phyloP scores from a whole-genome alignment of 768 basidiomycete genomes.

The Boletus edulis region DNA sequence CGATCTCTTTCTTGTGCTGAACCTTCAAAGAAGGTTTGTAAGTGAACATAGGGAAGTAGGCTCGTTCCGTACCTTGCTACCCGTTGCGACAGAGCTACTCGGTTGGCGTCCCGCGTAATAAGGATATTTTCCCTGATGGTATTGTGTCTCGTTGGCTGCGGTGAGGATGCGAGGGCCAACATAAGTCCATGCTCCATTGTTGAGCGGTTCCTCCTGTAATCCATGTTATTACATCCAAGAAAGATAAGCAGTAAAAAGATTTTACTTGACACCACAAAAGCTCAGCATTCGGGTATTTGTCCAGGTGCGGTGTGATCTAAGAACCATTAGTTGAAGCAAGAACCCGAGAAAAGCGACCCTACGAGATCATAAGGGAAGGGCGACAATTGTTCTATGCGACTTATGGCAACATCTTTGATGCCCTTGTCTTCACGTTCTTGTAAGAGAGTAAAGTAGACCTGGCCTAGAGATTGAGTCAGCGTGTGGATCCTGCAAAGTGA shows the following conservation, averaged over 20 bases:
- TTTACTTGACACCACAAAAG: constrained; percentile 86
- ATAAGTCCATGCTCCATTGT: constrained; percentile 98
- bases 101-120: constrained; percentile 91
- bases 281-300: constrained; percentile 94
- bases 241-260: not conserved
- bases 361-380: constrained; percentile 97
- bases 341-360: constrained; percentile 24
- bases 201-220: constrained; percentile 84
- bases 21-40: constrained; percentile 35
- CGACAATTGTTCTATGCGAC: constrained; percentile 90
- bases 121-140: constrained; percentile 91
- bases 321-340: constrained; percentile 6
- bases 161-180: constrained; percentile 92
- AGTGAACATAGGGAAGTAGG: not conserved
- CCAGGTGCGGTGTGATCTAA: constrained; percentile 88
- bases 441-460: constrained; percentile 89
- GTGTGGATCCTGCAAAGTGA: not conserved
- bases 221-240: constrained; percentile 1
- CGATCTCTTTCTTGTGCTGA: constrained; percentile 91
- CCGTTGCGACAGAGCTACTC: constrained; percentile 88
- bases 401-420: constrained; percentile 92
- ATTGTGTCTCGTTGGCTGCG: constrained; percentile 83
- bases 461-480: constrained; percentile 47
- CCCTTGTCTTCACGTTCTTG: constrained; percentile 90
- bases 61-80: constrained; percentile 65